phyloP scores from a whole-genome alignment of 2,329 filamentous ascomycete species.

The Pseudonectria foliicola region DNA sequence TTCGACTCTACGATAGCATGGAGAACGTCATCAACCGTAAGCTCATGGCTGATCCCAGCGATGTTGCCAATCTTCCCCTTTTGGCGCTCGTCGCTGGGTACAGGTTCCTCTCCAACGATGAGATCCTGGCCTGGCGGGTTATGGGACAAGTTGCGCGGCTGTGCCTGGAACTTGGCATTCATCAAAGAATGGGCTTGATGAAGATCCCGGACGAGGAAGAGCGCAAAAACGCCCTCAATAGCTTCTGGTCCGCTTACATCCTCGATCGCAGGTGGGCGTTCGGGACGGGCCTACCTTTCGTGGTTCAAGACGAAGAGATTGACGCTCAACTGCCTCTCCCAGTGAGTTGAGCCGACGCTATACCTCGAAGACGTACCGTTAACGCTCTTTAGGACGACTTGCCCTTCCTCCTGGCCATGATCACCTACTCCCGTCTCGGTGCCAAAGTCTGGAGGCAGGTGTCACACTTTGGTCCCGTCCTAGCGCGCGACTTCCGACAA shows the following conservation, averaged over 20 bases:
- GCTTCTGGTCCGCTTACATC: constrained; percentile 84
- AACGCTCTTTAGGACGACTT: constrained; percentile 35
- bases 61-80: constrained; percentile 42
- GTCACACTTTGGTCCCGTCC: constrained; percentile 55
- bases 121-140: constrained; percentile 77
- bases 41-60: constrained; percentile 46
- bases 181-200: constrained; percentile 66
- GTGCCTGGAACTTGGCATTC: constrained; percentile 76
- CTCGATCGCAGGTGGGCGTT: constrained; percentile 85
- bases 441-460: constrained; percentile 84
- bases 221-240: constrained; percentile 57
- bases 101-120: constrained; percentile 79
- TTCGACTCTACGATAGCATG: constrained; percentile 68
- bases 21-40: constrained; percentile 62
- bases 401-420: constrained; percentile 77
- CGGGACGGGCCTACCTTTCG: constrained; percentile 80
- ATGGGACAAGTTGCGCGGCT: constrained; percentile 77
- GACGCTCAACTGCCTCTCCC: constrained; percentile 73
- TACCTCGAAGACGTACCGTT: constrained; percentile 10
- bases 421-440: constrained; percentile 72
- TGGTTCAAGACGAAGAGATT: constrained; percentile 78
- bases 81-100: constrained; percentile 54
- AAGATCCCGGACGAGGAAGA: constrained; percentile 64
- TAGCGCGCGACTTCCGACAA: constrained; percentile 58
- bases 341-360: constrained; percentile 39